Conservation (phyloP, 202 grass and related monocot genomes). For the Carex sylvatica region DNA sequence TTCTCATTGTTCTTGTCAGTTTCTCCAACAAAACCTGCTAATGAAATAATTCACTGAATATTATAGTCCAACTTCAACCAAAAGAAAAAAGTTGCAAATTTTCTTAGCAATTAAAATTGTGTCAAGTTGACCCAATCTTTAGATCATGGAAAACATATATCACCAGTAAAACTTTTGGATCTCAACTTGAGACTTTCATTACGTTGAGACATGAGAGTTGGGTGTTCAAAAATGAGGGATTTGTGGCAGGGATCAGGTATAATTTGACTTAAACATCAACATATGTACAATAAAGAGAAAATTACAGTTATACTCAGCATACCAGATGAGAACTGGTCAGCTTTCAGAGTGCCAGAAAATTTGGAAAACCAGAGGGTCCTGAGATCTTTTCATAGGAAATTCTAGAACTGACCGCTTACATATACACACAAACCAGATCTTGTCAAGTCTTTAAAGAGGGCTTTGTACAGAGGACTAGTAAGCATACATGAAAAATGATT, state of each 20-base stretch:
- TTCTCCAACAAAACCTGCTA: constrained; percentile 89
- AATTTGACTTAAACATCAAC: not conserved
- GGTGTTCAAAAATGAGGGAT: not conserved
- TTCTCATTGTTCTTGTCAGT: constrained; percentile 96
- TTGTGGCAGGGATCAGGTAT: not conserved
- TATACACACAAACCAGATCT: not conserved
- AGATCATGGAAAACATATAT: not conserved
- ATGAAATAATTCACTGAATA: constrained; percentile 20
- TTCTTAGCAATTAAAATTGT: not conserved
- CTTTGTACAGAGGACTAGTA: not conserved
- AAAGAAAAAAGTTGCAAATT: constrained; percentile 13
- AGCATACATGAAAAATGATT: not conserved
- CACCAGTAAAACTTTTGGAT: not conserved
- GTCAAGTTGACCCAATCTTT: not conserved
- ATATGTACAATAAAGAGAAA: not conserved
- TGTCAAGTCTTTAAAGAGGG: not conserved
- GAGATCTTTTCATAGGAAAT: not conserved
- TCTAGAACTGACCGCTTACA: not conserved
- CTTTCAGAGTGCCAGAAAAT: not conserved
- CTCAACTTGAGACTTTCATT: not conserved
- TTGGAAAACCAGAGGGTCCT: not conserved
- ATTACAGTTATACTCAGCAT: not conserved
- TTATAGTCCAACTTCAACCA: constrained; percentile 28
- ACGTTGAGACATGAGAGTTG: not conserved
- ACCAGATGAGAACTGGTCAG: not conserved